Base-by-base conservation (phyloP, 805 yeast species). In the Kodamaea kaohsiungensis region DNA sequence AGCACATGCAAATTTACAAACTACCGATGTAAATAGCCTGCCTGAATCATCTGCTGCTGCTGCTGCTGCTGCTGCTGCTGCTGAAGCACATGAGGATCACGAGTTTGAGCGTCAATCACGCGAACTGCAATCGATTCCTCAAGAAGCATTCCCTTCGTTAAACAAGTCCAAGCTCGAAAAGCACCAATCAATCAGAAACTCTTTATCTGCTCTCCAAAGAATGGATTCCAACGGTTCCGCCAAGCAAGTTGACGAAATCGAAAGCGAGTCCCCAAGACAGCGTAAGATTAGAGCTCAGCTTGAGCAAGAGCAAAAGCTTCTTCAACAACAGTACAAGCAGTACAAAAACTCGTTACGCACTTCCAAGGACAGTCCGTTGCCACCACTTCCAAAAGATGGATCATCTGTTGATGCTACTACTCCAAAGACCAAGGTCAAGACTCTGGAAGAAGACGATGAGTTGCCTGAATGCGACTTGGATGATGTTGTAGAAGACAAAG, bases 391-490 rank as follows among this genome's bases (percentile, higher is more conserved):
- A 13, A 37, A 9, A 16, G 46, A 17, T 3, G 50, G 27, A 2
- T 35, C 48, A 6, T n/a, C 43, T 2, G 48, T 48, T 8, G 42
- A 49, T 38, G 49, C 42, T 17, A 33, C 40, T n/a, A 15, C 40
- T 3, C 40, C 51, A 13, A 46, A 47, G 38, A 19, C 25, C 40
- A 40, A 22, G 17, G 38, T 37, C 48, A 43, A 48, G 50, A 12
- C 25, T 25, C 51, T 22, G 50, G 47, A 51, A 18, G 45, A 40
- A 13, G 57, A 54, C n/a, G 59, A 56, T 15, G 56, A 51, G 12
- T 52, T 56, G 2, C 56, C 54, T 8, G 59, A 56, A 25, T 52
- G 54, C 30, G 52, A 56, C 35, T 49, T 48, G 50, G 57, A 54
- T 13, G 57, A 54, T 47, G 35, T 35, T 7, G 43, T 27, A 6